Evolutionary conservation across 106 monocot genomes (phyloP), one percentile per base, ranked within the genome.

Genomic region (Apostasia shenzhenica): DNA sequence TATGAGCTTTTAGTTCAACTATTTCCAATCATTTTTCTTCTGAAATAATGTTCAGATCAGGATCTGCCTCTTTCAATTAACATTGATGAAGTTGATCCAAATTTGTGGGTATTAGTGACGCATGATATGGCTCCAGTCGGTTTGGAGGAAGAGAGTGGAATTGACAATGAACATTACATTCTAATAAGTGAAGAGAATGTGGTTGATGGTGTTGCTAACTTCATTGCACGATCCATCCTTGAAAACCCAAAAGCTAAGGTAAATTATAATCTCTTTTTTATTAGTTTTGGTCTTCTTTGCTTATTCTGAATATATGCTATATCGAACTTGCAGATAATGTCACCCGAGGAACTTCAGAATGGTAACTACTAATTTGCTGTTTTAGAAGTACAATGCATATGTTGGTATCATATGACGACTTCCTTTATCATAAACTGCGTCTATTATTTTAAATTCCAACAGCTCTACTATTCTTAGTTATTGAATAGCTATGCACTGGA

Each of bases 171-270:
- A 68, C 87, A 77, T 67, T 93, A 99, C 77, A 72, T 90, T 37
- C 64, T 93, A 46, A 61, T 99, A 61, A 81, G 46, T 70, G 87
- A 99, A 77, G 93, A 99, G 1, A 76, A 90, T 76, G 79, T 93
- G 52, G 76, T 99, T 66, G 99, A 99, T 76, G 90, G 99, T 50
- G 76, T 99, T 74, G 83, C 93, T 7, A 80, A 78, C 67, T 99
- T 93, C 73, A 76, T 93, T 56, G 90, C 92, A 37, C 90, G 75
- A 80, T 93, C 87, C 72, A 88, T 99, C 64, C 70, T 93, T 66
- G 85, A 93, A 65, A 86, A 93, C 77, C 90, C 93, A 68, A 88
- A 81, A 69, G 90, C 90, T 43, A 87, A 90, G 90, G 99, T 99
- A 72, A 26, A 26, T 69, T 8, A 41, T 50, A 52, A 9, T 64